Conservation (phyloP, 2,329 filamentous ascomycete species). For the Ramularia collo-cygni region DNA sequence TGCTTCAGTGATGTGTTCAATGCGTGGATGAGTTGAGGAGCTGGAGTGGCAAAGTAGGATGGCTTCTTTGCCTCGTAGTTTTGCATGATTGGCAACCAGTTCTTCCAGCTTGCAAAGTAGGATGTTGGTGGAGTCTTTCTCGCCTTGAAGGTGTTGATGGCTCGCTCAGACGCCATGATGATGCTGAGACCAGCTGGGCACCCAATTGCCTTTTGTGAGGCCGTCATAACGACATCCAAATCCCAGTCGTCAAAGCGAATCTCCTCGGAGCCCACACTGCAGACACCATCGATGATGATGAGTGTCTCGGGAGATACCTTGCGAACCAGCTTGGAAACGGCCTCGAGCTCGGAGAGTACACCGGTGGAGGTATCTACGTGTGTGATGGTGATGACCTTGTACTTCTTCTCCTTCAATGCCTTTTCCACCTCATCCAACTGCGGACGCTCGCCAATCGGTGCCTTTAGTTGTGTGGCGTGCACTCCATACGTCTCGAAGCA, state of each 20-base stretch:
- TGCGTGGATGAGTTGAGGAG: conserved; percentile 87
- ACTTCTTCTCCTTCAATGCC: conserved; percentile 81
- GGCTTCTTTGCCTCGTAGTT: conserved; percentile 98
- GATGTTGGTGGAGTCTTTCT: conserved; percentile 75
- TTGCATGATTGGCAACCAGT: conserved; percentile 97
- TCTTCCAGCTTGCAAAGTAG: conserved; percentile 95
- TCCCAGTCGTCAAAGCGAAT: conserved; percentile 94
- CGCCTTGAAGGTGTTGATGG: conserved; percentile 71
- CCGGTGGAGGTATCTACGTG: conserved; percentile 97
- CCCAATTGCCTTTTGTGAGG: conserved; percentile 94
- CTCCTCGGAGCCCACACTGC: conserved; percentile 93
- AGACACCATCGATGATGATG: conserved; percentile 90
- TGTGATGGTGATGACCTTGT: conserved; percentile 90
- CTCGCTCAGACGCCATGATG: conserved; percentile 83
- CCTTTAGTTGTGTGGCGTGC: conserved; percentile 82
- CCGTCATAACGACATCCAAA: conserved; percentile 86
- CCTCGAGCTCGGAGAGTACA: conserved; percentile 84
- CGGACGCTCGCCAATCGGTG: conserved; percentile 79
- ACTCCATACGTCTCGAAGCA: conserved; percentile 88
- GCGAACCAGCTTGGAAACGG: conserved; percentile 74
- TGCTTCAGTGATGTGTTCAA: conserved; percentile 83
- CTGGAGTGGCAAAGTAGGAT: conserved; percentile 95
- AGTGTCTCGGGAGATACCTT: conserved; percentile 85
- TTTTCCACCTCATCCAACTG: conserved; percentile 82
- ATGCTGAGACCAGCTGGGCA: conserved; percentile 92